Percentiles rank a stretch among this genome's conserved stretches.
phyloP scores from a whole-genome alignment of 257 asterid species.

The Anisodus acutangulus region DNA sequence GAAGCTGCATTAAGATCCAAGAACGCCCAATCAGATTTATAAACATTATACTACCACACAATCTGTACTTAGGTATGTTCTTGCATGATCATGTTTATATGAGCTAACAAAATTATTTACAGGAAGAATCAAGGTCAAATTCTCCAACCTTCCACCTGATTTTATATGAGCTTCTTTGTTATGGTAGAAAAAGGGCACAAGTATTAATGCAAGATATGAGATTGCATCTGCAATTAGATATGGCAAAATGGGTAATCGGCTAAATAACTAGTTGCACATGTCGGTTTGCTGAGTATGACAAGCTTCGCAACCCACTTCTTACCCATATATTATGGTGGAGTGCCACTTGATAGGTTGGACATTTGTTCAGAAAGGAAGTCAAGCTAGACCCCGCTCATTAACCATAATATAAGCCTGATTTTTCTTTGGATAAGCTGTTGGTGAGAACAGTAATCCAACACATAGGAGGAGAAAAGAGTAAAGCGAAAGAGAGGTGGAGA shows the following conservation, averaged over 20 bases:
- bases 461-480: neutral
- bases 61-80: neutral
- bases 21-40: neutral
- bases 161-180: neutral
- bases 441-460: neutral
- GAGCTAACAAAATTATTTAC: neutral
- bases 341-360: neutral
- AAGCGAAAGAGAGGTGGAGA: neutral
- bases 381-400: neutral
- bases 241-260: neutral
- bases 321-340: slow-evolving; percentile 13
- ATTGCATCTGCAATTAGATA: neutral
- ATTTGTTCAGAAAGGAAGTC: slow-evolving; percentile 7
- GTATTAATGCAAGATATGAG: neutral
- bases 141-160: neutral
- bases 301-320: neutral
- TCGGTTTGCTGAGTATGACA: neutral
- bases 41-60: neutral
- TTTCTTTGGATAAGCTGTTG: neutral
- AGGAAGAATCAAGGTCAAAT: neutral
- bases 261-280: neutral
- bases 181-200: neutral
- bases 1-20: slow-evolving; percentile 57
- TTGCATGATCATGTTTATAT: neutral
- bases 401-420: neutral